A percentile compares a stretch with the other conserved stretches of the same genome.
Evolutionary conservation across 257 asterid species (phyloP).

Genomic region (Solanum neorickii): DNA sequence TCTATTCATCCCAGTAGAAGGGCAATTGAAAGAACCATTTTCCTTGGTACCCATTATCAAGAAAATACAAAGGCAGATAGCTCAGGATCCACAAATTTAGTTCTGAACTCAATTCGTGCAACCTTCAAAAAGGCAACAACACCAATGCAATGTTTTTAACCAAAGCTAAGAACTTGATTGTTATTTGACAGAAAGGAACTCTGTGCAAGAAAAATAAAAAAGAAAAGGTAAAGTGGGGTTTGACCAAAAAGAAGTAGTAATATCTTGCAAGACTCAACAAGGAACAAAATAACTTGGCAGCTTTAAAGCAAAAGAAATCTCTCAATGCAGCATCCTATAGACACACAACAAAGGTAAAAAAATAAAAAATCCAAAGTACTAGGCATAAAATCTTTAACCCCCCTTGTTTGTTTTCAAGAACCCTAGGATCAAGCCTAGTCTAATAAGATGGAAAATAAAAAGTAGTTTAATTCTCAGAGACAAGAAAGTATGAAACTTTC

Average conservation of each 20-base stretch:
- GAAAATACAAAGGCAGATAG: neutral
- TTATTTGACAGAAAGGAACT: conserved; percentile 2
- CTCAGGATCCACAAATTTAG: conserved; percentile 3
- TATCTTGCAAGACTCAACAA: conserved; percentile 71
- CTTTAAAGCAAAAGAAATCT: conserved; percentile 69
- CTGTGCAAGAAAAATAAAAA: conserved; percentile 13
- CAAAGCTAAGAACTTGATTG: conserved; percentile 16
- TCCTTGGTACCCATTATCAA: conserved; percentile 45
- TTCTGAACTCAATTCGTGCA: conserved; percentile 18
- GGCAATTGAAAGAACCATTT: conserved; percentile 23
- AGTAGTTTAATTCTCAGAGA: conserved; percentile 19
- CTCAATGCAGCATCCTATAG: conserved; percentile 35
- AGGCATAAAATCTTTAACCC: conserved; percentile 39
- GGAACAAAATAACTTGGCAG: conserved; percentile 78
- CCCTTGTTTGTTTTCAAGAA: conserved; percentile 21
- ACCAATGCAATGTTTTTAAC: conserved; percentile 2
- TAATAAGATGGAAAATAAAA: conserved; percentile 25
- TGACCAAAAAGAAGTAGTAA: conserved; percentile 37
- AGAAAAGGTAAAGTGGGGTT: conserved; percentile 41
- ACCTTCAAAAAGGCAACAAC: conserved; percentile 7
- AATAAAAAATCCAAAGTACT: conserved; percentile 28
- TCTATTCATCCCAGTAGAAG: conserved; percentile 17
- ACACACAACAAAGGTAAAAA: conserved; percentile 38
- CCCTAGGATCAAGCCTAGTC: conserved; percentile 41
- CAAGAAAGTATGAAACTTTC: conserved; percentile 64